phyloP scores from a whole-genome alignment of 768 basidiomycete species.

The Dendrothele bispora region DNA sequence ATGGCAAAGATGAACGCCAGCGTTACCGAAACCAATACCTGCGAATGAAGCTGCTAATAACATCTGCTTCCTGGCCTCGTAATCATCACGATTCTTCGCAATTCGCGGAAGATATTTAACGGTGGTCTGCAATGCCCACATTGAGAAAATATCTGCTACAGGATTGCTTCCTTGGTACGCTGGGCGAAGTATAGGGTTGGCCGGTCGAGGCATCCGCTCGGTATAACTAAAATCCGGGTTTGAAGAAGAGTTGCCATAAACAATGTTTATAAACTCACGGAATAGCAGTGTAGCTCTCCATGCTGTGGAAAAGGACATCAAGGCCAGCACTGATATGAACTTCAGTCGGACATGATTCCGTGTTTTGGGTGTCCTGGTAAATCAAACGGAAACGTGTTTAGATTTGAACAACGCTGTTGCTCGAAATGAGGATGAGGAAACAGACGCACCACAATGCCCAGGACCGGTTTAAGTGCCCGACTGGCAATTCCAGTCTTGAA shows the following conservation, averaged over 20 bases:
- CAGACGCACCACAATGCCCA: slow-evolving; percentile 69
- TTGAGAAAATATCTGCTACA: slow-evolving; percentile 92
- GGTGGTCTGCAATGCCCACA: slow-evolving; percentile 90
- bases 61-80: slow-evolving; percentile 88
- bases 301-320: slow-evolving; percentile 93
- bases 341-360: slow-evolving; percentile 86
- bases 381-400: slow-evolving; percentile 33
- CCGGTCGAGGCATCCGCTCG: slow-evolving; percentile 85
- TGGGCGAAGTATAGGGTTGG: slow-evolving; percentile 88
- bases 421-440: background rate
- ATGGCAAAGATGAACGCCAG: slow-evolving; percentile 88
- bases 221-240: slow-evolving; percentile 58
- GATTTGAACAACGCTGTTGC: too few relatives aligned
- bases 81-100: slow-evolving; percentile 73
- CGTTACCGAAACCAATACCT: slow-evolving; percentile 94
- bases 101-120: slow-evolving; percentile 88
- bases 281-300: slow-evolving; percentile 94
- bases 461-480: slow-evolving; percentile 84
- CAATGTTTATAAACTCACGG: slow-evolving; percentile 51
- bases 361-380: slow-evolving; percentile 80
- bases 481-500: slow-evolving; percentile 98
- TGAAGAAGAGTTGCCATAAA: slow-evolving; percentile 10
- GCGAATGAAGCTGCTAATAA: slow-evolving; percentile 96
- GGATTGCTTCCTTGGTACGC: slow-evolving; percentile 94
- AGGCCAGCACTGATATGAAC: slow-evolving; percentile 94